Evolutionary conservation across 2,329 filamentous ascomycete genomes (phyloP).

Genomic region (Cladosporium phlei): DNA sequence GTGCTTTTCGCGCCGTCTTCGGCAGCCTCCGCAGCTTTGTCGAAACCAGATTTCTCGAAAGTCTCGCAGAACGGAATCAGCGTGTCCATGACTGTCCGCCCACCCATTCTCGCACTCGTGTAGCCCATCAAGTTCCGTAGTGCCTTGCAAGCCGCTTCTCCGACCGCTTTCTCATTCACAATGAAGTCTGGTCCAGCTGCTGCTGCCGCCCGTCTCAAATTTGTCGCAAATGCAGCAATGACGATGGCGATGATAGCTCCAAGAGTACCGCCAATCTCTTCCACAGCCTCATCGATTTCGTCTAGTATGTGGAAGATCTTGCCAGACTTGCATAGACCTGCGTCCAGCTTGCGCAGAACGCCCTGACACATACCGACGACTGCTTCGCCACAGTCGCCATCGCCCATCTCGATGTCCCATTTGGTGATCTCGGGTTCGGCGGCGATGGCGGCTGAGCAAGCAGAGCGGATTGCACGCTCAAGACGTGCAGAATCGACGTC

Average conservation of each 20-base stretch:
- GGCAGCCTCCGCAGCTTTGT: slow-evolving; percentile 29
- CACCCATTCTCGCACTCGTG: slow-evolving; percentile 32
- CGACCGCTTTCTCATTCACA: slow-evolving; percentile 23
- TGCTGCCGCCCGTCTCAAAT: slow-evolving; percentile 32
- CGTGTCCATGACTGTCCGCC: slow-evolving; percentile 36
- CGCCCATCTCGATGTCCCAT: slow-evolving; percentile 61
- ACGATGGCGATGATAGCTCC: slow-evolving; percentile 35
- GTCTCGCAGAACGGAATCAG: slow-evolving; percentile 36
- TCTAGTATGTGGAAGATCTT: slow-evolving; percentile 32
- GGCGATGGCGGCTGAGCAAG: slow-evolving; percentile 46
- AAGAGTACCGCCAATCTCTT: slow-evolving; percentile 36
- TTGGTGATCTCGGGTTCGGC: slow-evolving; percentile 60
- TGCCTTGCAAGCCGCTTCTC: slow-evolving; percentile 33
- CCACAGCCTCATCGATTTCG: slow-evolving; percentile 31
- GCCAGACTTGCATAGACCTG: slow-evolving; percentile 25
- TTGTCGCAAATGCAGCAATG: slow-evolving; percentile 36
- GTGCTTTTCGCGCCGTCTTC: slow-evolving; percentile 32
- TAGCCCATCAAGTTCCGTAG: slow-evolving; percentile 41
- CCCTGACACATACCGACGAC: slow-evolving; percentile 36
- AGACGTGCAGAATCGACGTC: slow-evolving; percentile 27
- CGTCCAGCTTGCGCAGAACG: slow-evolving; percentile 29
- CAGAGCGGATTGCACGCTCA: slow-evolving; percentile 37
- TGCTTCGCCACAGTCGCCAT: slow-evolving; percentile 62
- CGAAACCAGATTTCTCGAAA: slow-evolving; percentile 23
- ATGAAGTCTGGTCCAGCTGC: slow-evolving; percentile 19